phyloP scores from a whole-genome alignment of 257 asterid genomes.

The Leptodermis oblonga region DNA sequence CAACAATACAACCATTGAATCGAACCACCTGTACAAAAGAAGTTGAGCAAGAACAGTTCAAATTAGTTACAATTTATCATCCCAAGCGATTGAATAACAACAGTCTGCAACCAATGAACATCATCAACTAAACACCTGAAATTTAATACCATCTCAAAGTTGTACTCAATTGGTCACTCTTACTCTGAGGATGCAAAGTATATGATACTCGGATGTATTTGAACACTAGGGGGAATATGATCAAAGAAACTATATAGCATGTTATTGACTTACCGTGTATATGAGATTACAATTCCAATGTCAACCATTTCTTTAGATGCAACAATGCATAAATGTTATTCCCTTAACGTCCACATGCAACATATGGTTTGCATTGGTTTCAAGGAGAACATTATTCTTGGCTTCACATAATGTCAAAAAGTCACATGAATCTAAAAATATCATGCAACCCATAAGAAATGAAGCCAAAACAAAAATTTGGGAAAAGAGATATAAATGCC shows the following conservation, averaged over 20 bases:
- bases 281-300: not conserved
- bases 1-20: constrained; percentile 23
- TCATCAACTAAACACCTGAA: not conserved
- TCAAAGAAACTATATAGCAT: not conserved
- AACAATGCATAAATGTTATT: constrained; percentile 18
- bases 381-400: constrained; percentile 26
- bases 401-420: constrained; percentile 18
- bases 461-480: constrained; percentile 18
- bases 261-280: not conserved
- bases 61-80: not conserved
- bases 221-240: not conserved
- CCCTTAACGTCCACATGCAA: constrained; percentile 35
- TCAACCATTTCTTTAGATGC: not conserved
- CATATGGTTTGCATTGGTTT: constrained; percentile 20
- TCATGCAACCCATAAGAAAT: constrained; percentile 18
- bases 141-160: not conserved
- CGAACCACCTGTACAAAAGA: constrained; percentile 39
- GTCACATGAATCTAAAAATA: constrained; percentile 15
- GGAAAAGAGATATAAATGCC: no score
- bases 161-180: not conserved
- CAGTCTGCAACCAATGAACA: not conserved
- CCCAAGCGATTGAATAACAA: not conserved
- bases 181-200: not conserved
- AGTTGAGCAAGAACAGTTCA: constrained; percentile 3
- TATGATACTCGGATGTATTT: not conserved